Percentiles rank a stretch among this genome's conserved stretches.
These are phyloP conservation scores for Schizothecium vesticola DNA, from an alignment of 495 filamentous ascomycete species.

Conservation along the genomic window DNA sequence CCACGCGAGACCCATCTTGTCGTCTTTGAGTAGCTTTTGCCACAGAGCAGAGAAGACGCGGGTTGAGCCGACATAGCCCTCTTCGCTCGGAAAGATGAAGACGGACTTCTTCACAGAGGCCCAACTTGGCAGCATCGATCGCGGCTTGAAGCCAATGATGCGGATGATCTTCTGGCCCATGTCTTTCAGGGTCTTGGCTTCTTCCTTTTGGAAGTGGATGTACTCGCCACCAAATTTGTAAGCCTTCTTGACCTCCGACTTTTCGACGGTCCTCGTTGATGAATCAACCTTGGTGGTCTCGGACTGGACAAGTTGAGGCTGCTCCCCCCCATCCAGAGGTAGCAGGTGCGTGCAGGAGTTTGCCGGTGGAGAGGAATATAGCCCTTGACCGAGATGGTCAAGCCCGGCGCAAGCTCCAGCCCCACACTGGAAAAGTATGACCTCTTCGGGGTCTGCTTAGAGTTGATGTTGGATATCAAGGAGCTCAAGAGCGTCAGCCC, in stretches of 20 bases:
- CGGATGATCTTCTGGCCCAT: constrained; percentile 71
- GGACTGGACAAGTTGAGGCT: constrained; percentile 69
- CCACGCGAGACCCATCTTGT: constrained; percentile 85
- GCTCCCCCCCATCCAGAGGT: constrained; percentile 82
- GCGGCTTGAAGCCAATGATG: constrained; percentile 90
- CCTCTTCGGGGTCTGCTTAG: constrained; percentile 79
- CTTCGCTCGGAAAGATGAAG: constrained; percentile 93
- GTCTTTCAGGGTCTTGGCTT: constrained; percentile 66
- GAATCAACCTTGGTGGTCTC: constrained; percentile 68
- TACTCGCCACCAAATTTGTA: constrained; percentile 95
- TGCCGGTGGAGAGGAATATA: constrained; percentile 86
- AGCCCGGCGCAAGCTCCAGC: constrained; percentile 76
- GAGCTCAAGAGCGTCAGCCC: constrained; percentile 78
- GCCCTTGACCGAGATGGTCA: constrained; percentile 86
- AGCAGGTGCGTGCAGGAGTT: constrained; percentile 69
- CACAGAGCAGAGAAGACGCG: constrained; percentile 89
- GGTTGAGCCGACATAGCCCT: constrained; percentile 82
- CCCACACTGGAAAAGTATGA: constrained; percentile 80
- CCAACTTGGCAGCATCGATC: constrained; percentile 72
- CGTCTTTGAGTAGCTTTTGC: constrained; percentile 69
- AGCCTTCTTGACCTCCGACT: constrained; percentile 78
- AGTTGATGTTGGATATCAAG: constrained; percentile 84
- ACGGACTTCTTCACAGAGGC: constrained; percentile 77
- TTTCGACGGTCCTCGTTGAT: constrained; percentile 72
- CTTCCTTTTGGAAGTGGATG: constrained; percentile 77